Evolutionary conservation across 140 eudicot genomes (phyloP).

Genomic region (Anethum foeniculum): DNA sequence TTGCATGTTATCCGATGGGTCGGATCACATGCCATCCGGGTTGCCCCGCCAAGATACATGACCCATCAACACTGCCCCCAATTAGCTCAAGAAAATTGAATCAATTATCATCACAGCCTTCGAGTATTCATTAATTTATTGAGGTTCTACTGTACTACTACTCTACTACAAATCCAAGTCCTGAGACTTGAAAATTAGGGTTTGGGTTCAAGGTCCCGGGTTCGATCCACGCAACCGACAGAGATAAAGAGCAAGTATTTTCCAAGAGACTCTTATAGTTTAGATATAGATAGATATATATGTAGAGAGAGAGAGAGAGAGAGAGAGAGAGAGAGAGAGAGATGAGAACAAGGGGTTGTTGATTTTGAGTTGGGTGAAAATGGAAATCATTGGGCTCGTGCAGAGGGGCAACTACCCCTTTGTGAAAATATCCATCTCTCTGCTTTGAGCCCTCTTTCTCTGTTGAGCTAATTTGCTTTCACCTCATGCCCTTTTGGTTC

Average conservation of each 20-base stretch:
- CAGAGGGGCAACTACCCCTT: not conserved
- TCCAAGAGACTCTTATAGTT: not conserved
- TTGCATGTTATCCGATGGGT: not conserved
- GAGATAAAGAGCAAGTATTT: not conserved
- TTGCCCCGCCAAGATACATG: constrained; percentile 1
- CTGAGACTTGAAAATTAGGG: not conserved
- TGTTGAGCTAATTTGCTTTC: not conserved
- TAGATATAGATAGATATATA: not conserved
- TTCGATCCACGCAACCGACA: not conserved
- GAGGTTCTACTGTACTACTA: not conserved
- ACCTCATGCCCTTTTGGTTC: not conserved
- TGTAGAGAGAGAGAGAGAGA: not conserved
- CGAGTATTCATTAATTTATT: not conserved
- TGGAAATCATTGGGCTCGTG: not conserved
- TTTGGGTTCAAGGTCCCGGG: not conserved
- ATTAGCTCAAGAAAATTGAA: not conserved
- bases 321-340: not conserved
- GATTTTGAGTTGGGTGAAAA: not conserved
- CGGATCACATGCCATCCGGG: constrained; percentile 2
- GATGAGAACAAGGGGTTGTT: not conserved
- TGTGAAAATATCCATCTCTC: not conserved
- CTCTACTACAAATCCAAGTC: not conserved
- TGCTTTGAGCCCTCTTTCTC: constrained; percentile 8
- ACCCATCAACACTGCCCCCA: constrained; percentile 3
- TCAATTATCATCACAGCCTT: constrained; percentile 1